Percentiles rank a stretch among this genome's conserved stretches.
Evolutionary conservation across 1,284 basidiomycete genomes (phyloP).

Genomic region (Apiotrichum sp.): DNA sequence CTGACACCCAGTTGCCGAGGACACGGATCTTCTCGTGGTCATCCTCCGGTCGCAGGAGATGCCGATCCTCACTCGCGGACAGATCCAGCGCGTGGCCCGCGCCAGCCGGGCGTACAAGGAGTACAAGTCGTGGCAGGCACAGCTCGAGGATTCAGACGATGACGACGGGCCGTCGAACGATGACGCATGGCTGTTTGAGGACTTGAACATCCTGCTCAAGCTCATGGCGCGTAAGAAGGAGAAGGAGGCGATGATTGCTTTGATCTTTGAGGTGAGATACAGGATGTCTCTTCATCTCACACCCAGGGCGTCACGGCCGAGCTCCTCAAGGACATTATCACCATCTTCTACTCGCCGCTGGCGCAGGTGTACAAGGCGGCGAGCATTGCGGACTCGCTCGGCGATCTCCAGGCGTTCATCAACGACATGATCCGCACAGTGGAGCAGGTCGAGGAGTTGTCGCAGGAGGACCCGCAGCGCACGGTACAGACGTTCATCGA

Average conservation of each 20-base stretch:
- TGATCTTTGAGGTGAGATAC: conserved; percentile 80
- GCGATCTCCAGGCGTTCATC: conserved; percentile 89
- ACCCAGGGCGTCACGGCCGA: conserved; percentile 85
- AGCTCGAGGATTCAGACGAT: conserved; percentile 74
- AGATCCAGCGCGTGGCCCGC: conserved; percentile 69
- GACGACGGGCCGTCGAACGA: conserved; percentile 87
- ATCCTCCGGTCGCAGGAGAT: conserved; percentile 76
- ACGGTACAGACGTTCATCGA: conserved; percentile 94
- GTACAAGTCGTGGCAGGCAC: conserved; percentile 61
- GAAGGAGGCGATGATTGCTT: conserved; percentile 83
- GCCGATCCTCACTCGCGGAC: conserved; percentile 64
- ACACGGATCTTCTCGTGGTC: conserved; percentile 70
- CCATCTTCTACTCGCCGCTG: conserved; percentile 97
- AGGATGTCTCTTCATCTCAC: background rate
- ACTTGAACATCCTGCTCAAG: conserved; percentile 70
- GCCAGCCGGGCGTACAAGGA: conserved; percentile 68
- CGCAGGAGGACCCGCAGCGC: conserved; percentile 71
- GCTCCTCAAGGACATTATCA: conserved; percentile 95
- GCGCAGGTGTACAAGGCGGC: conserved; percentile 98
- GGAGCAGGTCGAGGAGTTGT: conserved; percentile 78
- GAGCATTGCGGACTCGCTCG: conserved; percentile 88
- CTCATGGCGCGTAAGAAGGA: conserved; percentile 75
- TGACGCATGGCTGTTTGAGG: conserved; percentile 91
- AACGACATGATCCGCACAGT: conserved; percentile 94
- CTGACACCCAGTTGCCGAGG: conserved; percentile 56